Conservation (phyloP, 176 grass and related monocot genomes). For the Hyparrhenia diplandra region DNA sequence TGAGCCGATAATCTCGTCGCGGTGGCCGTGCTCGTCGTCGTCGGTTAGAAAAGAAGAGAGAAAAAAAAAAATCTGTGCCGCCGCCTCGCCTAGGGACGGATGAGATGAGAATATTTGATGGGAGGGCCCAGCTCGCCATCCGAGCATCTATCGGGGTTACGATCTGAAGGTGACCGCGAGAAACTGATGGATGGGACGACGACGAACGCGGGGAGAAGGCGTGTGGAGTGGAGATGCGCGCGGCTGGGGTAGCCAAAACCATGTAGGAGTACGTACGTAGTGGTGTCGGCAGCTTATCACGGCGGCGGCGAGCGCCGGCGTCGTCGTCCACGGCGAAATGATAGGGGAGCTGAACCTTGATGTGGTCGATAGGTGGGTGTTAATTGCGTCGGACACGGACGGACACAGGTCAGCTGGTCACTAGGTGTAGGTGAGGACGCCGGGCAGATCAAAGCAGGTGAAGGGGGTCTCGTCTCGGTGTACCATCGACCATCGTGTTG, state of each 20-base stretch:
- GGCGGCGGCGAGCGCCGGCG: neutral
- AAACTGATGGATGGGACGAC: too few relatives aligned
- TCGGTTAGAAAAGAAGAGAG: neutral
- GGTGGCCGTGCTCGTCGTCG: neutral
- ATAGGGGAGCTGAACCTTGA: too few relatives aligned
- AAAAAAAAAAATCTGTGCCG: neutral
- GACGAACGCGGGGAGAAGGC: neutral
- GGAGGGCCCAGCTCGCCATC: neutral
- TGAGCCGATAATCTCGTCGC: neutral
- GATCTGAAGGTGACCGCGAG: neutral
- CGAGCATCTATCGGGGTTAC: slow-evolving; percentile 37
- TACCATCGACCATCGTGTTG: neutral
- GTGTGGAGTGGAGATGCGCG: neutral
- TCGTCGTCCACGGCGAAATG: neutral
- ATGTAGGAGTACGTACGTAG: too few relatives aligned
- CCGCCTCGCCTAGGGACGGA: too few relatives aligned
- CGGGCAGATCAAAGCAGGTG: neutral
- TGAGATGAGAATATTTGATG: slow-evolving; percentile 17
- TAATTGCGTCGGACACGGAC: neutral
- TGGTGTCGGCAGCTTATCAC: neutral
- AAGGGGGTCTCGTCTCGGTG: neutral
- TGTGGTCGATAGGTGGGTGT: neutral
- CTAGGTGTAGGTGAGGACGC: too few relatives aligned
- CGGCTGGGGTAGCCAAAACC: too few relatives aligned
- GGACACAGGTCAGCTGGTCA: neutral